Evolutionary conservation across 192 early-diverging fungal species (phyloP).

Genomic region (Rhizophagus clarus): DNA sequence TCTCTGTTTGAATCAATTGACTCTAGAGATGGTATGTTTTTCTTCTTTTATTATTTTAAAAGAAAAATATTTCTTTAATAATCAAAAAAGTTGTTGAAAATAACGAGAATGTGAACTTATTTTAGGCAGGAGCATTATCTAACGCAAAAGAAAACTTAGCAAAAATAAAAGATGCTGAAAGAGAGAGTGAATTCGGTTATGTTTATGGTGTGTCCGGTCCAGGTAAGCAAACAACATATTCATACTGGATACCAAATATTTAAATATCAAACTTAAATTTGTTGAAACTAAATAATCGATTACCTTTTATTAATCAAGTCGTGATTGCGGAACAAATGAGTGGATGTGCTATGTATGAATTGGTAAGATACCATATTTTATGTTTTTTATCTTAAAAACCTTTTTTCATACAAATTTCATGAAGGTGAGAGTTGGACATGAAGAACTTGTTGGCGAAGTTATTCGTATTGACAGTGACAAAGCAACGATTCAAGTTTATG

Average conservation of each 20-base stretch:
- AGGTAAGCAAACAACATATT: slow-evolving; percentile 50
- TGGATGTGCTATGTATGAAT: slow-evolving; percentile 97
- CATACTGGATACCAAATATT: too few species aligned
- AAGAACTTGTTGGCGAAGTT: slow-evolving; percentile 98
- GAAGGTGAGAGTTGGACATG: slow-evolving; percentile 95
- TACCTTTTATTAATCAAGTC: slow-evolving; percentile 54
- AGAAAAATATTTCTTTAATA: too few species aligned
- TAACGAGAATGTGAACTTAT: neutral
- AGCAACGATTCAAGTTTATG: slow-evolving; percentile 99
- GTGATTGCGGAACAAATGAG: slow-evolving; percentile 99
- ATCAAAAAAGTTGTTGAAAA: neutral
- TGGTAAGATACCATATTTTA: slow-evolving; percentile 61
- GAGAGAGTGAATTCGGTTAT: slow-evolving; percentile 85
- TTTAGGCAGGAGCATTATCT: slow-evolving; percentile 88
- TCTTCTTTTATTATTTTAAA: too few species aligned
- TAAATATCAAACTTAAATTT: too few species aligned
- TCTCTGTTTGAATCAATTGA: neutral
- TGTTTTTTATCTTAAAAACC: slow-evolving; percentile 5
- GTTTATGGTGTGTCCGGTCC: slow-evolving; percentile 99
- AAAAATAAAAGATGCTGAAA: slow-evolving; percentile 84
- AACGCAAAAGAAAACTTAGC: slow-evolving; percentile 81
- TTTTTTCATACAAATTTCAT: neutral
- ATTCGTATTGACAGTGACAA: slow-evolving; percentile 99
- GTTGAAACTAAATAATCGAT: neutral
- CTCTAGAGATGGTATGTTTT: too few species aligned